Evolutionary conservation across 176 grass and related monocot genomes (phyloP).

Genomic region (Zizania latifolia): DNA sequence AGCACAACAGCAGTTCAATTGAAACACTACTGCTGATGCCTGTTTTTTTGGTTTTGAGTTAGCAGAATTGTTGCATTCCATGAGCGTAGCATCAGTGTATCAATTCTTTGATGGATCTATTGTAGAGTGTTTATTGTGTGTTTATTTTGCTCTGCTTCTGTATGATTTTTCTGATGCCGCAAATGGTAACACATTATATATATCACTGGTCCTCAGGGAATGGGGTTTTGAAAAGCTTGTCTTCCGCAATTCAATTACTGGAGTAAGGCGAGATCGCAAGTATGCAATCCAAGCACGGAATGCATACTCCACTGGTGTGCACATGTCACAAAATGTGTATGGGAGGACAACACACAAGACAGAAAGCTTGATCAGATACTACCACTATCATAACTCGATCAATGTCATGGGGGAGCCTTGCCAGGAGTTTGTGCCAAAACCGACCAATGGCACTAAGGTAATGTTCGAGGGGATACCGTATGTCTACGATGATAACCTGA

Average conservation of each 20-base stretch:
- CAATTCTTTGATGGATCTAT: neutral
- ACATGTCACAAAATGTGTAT: constrained; percentile 71
- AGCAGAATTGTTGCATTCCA: neutral
- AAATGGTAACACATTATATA: neutral
- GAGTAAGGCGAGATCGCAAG: constrained; percentile 65
- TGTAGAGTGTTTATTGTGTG: neutral
- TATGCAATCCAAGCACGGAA: constrained; percentile 78
- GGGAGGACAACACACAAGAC: constrained; percentile 65
- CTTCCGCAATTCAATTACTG: constrained; percentile 53
- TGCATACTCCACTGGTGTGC: constrained; percentile 68
- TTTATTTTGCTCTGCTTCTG: neutral
- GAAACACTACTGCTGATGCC: neutral
- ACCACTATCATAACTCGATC: constrained; percentile 82
- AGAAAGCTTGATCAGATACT: constrained; percentile 75
- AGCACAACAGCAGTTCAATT: neutral
- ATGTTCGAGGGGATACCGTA: constrained; percentile 58
- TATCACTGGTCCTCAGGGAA: constrained; percentile 33
- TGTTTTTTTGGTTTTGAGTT: neutral
- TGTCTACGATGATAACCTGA: constrained; percentile 56
- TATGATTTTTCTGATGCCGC: neutral
- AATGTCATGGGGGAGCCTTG: constrained; percentile 53
- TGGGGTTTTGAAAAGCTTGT: constrained; percentile 96
- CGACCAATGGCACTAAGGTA: constrained; percentile 28
- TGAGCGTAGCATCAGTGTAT: neutral
- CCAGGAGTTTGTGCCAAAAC: constrained; percentile 34